Conservation (phyloP, 176 grass and related monocot genomes). For the Cenchrus fungigraminus region DNA sequence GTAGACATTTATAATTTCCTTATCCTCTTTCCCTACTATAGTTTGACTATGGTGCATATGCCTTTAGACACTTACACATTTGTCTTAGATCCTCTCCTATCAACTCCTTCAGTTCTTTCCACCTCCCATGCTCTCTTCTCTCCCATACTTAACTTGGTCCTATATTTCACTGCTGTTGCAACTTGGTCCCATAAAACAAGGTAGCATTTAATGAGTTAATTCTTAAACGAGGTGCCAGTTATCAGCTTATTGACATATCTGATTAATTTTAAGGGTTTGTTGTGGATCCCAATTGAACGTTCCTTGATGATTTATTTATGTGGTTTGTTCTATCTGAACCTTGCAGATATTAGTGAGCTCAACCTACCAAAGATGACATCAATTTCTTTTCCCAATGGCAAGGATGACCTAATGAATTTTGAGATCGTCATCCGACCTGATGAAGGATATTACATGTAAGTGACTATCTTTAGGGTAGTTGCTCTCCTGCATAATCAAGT, state of each 20-base stretch:
- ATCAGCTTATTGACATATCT: no score
- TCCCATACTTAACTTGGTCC: not conserved
- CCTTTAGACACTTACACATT: not conserved
- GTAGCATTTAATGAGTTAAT: no score
- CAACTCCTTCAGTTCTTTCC: not conserved
- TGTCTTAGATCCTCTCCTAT: not conserved
- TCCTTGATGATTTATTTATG: conserved; percentile 1
- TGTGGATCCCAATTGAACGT: not conserved
- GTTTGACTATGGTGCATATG: not conserved
- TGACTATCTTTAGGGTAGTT: conserved; percentile 9
- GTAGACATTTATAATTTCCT: not conserved
- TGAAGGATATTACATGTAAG: conserved; percentile 88
- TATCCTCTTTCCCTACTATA: not conserved
- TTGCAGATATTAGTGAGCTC: conserved; percentile 85
- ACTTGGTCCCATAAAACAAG: no score
- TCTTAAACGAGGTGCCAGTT: no score
- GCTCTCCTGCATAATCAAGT: not conserved
- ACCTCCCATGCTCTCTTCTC: not conserved
- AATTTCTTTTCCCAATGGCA: conserved; percentile 87
- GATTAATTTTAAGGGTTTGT: not conserved
- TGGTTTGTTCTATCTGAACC: conserved; percentile 8
- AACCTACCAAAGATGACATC: conserved; percentile 78
- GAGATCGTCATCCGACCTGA: conserved; percentile 80
- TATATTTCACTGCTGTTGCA: not conserved
- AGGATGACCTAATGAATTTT: conserved; percentile 92